Evolutionary conservation across 371 early-diverging fungal genomes (phyloP).

Genomic region (Mortierella sp.): DNA sequence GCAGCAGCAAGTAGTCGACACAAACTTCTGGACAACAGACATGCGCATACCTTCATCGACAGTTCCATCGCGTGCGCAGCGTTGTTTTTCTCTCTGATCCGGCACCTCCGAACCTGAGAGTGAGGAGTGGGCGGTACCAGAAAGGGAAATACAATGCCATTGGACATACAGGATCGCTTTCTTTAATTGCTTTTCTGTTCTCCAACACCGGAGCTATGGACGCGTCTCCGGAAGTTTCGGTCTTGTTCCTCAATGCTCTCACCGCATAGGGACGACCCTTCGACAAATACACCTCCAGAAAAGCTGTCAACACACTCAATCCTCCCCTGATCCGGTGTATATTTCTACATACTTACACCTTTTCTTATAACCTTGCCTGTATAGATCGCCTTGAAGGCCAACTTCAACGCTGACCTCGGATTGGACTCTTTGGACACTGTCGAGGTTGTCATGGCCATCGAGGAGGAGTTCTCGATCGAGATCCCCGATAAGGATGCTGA

Average conservation of each 20-base stretch:
- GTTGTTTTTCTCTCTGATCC: background rate
- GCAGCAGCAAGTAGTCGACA: background rate
- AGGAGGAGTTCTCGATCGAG: conserved; percentile 98
- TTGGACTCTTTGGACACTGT: conserved; percentile 97
- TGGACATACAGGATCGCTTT: no score
- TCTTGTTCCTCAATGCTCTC: no score
- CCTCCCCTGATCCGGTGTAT: background rate
- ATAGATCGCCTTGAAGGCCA: conserved; percentile 87
- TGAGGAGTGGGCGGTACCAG: no score
- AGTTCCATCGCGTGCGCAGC: conserved; percentile 9
- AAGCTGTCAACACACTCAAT: background rate
- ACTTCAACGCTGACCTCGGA: conserved; percentile 94
- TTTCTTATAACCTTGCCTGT: background rate
- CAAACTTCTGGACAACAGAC: background rate
- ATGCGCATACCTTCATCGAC: background rate
- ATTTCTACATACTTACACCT: background rate
- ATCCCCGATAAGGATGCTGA: conserved; percentile 98
- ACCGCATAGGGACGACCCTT: no score
- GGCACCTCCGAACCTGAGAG: conserved; percentile 6
- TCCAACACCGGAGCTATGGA: no score
- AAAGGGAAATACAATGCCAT: no score
- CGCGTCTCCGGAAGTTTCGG: no score
- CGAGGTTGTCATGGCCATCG: conserved; percentile 98
- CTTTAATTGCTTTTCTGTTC: no score
- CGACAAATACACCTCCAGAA: no score